Percentiles rank a stretch among this genome's conserved stretches.
These are phyloP conservation scores for Cladosporium sp. DNA, from an alignment of 2,329 filamentous ascomycete species.

Conservation along the genomic window DNA sequence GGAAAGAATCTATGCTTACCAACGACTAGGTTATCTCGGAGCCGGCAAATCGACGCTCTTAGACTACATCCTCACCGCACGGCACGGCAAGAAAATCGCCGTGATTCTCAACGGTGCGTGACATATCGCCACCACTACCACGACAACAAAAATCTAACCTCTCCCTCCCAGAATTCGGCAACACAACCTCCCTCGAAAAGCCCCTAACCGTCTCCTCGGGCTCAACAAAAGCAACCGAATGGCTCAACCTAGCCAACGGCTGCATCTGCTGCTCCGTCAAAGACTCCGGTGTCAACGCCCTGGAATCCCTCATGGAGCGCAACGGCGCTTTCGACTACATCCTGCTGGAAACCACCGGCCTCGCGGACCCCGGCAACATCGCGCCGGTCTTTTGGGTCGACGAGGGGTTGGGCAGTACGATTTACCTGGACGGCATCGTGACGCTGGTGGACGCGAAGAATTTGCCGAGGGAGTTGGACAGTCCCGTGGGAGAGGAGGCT, in stretches of 20 bases:
- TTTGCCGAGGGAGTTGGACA: constrained; percentile 74
- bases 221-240: constrained; percentile 80
- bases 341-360: constrained; percentile 87
- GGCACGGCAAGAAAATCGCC: constrained; percentile 96
- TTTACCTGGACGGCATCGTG: constrained; percentile 95
- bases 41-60: constrained; percentile 92
- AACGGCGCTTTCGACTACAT: constrained; percentile 96
- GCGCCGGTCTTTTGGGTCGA: constrained; percentile 98
- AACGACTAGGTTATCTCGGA: constrained; percentile 72
- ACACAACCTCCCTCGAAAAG: constrained; percentile 85
- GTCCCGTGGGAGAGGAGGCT: constrained; percentile 40
- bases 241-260: constrained; percentile 92
- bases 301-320: constrained; percentile 92
- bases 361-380: constrained; percentile 92
- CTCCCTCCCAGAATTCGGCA: constrained; percentile 33
- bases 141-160: neutral
- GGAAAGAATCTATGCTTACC: too few relatives aligned
- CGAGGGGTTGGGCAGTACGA: constrained; percentile 87
- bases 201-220: constrained; percentile 79
- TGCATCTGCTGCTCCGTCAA: constrained; percentile 98
- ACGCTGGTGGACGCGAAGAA: constrained; percentile 95
- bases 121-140: neutral
- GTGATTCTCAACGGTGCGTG: constrained; percentile 84
- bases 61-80: constrained; percentile 91
- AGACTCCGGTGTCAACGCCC: constrained; percentile 89